Base-by-base conservation (phyloP, 2,329 filamentous ascomycete species). In the Arthrobotrys conoides region DNA sequence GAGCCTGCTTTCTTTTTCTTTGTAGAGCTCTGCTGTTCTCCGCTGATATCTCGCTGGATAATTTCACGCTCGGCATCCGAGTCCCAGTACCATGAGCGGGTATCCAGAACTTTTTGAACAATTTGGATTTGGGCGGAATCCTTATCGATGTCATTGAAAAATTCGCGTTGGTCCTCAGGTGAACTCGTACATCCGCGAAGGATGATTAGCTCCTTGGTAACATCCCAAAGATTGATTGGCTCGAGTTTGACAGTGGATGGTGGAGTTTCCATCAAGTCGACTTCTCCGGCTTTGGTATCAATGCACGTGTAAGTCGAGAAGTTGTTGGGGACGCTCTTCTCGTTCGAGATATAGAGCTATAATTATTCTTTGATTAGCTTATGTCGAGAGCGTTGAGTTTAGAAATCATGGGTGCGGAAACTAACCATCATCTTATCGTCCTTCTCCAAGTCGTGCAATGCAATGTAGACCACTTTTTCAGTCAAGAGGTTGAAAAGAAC, bases 151-250 rank as follows among this genome's bases (percentile, higher is more conserved):
- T 66, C 14, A 30, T 51, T 36, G 18, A 76, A 65, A 27, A 76
- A 76, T 2, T 9, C 10, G 0, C 41, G 12, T 33, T 70, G 72
- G 5, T 65, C 72, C 24, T 70, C 14, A 8, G 5, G 0, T 1
- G 65, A 48, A 33, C 64, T 41, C 3, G 27, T 44, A 41, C 72
- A 76, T 5, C 48, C 72, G 5, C 72, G 65, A 8, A 76, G 57
- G 18, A 76, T 61, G 12, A 76, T 18, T 2, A 65, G 10, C 1
- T 66, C 18, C 16, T 9, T 59, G 9, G 36, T 38, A 9, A 76
- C 27, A 10, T 76, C 72, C 0, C 69, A 14, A 1, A 76, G 30
- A 16, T 76, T 46, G 6, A 65, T 24, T 14, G 57, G 24, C 10
- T 30, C 5, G 5, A n/a, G n/a, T 4, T 57, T 57, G 49, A 76